phyloP scores from a whole-genome alignment of 75 land plant genomes.

The Pinus albicaulis region DNA sequence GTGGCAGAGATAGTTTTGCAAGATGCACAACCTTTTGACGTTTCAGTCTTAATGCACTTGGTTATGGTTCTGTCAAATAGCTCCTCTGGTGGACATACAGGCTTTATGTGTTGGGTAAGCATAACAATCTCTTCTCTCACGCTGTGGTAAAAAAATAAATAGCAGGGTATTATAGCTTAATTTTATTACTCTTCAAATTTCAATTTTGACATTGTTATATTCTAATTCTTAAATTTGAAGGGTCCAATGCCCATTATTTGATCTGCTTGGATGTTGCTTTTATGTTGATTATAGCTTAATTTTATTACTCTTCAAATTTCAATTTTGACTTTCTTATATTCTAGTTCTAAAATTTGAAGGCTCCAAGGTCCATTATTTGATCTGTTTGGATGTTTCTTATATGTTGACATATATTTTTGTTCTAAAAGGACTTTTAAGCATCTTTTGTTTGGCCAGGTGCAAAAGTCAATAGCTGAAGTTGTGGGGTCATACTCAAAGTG shows the following conservation, averaged over 20 bases:
- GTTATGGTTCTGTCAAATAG: conserved; percentile 56
- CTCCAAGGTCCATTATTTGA: background rate
- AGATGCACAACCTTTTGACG: conserved; percentile 69
- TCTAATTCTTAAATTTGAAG: background rate
- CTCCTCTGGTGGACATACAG: conserved; percentile 35
- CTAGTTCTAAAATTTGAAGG: background rate
- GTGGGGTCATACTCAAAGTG: conserved; percentile 93
- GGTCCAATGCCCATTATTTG: background rate
- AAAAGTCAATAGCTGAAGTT: conserved; percentile 94
- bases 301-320: too few relatives aligned
- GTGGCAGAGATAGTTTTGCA: conserved; percentile 74
- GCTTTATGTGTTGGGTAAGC: conserved; percentile 73
- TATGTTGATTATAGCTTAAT: background rate
- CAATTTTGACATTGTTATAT: background rate
- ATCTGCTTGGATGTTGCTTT: background rate
- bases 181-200: too few relatives aligned
- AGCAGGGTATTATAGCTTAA: background rate
- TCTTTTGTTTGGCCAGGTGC: conserved; percentile 45
- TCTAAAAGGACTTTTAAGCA: background rate
- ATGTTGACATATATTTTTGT: background rate
- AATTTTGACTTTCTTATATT: background rate
- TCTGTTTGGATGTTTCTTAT: background rate
- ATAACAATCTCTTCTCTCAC: background rate
- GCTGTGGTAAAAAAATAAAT: background rate
- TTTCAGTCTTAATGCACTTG: conserved; percentile 63